These are phyloP conservation scores for Hymenoscyphus salicellus DNA, from an alignment of 2,329 filamentous ascomycete genomes.

Conservation along the genomic window DNA sequence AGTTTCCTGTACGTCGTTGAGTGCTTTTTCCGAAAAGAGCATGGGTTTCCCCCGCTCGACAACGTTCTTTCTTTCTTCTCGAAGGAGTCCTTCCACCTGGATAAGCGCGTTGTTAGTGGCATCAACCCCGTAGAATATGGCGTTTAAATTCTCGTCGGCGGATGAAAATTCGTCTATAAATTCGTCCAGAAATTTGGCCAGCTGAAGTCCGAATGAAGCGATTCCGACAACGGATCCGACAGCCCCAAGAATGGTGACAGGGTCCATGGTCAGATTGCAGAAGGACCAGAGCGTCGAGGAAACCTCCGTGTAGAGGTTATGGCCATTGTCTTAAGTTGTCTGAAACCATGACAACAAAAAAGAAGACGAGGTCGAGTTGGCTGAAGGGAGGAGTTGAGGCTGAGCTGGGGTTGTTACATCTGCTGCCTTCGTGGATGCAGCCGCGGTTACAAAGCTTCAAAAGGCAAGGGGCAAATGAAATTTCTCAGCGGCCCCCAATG, in stretches of 20 bases:
- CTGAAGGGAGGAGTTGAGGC: neutral
- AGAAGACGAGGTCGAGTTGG: neutral
- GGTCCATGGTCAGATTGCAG: conserved; percentile 8
- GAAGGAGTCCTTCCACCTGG: neutral
- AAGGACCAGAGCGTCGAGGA: neutral
- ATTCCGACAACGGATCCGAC: conserved; percentile 10
- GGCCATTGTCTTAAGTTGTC: neutral
- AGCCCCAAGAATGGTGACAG: conserved; percentile 6
- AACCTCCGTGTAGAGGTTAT: neutral
- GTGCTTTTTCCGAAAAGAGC: conserved; percentile 2
- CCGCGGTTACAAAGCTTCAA: neutral
- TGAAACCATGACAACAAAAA: neutral
- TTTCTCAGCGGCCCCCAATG: conserved; percentile 1
- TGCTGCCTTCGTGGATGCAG: neutral
- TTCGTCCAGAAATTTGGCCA: conserved; percentile 1
- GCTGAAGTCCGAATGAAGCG: conserved; percentile 5
- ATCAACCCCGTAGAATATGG: neutral
- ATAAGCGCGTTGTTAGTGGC: neutral
- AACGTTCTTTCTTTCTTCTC: conserved; percentile 3
- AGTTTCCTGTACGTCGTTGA: conserved; percentile 1
- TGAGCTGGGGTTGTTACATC: neutral
- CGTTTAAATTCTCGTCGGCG: neutral
- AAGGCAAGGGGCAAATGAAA: neutral
- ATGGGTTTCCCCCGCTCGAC: neutral
- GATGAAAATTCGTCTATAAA: neutral